Evolutionary conservation across 371 early-diverging fungal genomes (phyloP), one percentile per base, ranked within the genome.

Genomic region (Homolaphlyctis polyrhiza): DNA sequence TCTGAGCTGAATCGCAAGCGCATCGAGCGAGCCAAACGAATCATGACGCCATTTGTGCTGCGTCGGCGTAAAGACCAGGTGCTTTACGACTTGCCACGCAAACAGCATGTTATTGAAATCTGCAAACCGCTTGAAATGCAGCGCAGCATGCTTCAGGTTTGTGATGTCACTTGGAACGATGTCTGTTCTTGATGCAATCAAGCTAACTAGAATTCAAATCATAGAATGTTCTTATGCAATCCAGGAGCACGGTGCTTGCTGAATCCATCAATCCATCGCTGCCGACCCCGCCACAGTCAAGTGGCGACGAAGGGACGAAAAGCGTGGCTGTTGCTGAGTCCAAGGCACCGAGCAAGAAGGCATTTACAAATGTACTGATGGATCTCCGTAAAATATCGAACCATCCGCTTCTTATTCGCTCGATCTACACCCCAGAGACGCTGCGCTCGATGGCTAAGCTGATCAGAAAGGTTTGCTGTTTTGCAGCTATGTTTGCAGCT

Each of bases 301-400:
- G n/a, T n/a, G n/a, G n/a, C n/a, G n/a, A n/a, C n/a, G n/a, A n/a
- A n/a, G n/a, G n/a, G n/a, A n/a, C n/a, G n/a, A n/a, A n/a, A n/a
- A 18, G 18, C 39, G 39, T 39, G 39, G 39, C 8, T n/a, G 43
- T 73, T 16, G 65, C 66, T 14, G 68, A 70, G 28, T 73, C 72
- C 36, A 64, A 70, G 28, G 63, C 71, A 32, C 39, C 66, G 4
- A 61, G 11, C 39, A 39, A 39, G 39, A 3, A 18, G 2, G 18
- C 25, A 25, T 18, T 47, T 3, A 47, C 78, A 4, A 90, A 91
- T 58, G 74, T 86, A 13, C 69, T 94, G 30, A 90, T 93, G 85
- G 80, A 91, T 58, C 78, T 95, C 61, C 81, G 95, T 29, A 95
- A 95, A 67, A 89, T 87, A 0, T 87, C 93, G 16, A 86, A 88